These are phyloP conservation scores for Coniosporium apollinis DNA, from an alignment of 495 filamentous ascomycete species.

Conservation along the genomic window DNA sequence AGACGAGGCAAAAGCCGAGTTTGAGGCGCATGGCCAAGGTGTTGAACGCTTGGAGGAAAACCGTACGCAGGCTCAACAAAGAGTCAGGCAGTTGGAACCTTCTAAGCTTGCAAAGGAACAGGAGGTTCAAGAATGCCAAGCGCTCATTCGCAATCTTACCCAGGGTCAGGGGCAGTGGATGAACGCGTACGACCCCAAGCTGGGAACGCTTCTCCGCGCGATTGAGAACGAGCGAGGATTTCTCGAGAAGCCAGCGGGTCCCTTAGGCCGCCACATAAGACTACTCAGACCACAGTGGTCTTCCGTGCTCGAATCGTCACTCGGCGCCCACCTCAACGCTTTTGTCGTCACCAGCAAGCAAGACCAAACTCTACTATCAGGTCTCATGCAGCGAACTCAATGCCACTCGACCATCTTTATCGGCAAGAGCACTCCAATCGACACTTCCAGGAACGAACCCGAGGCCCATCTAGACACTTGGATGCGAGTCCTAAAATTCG, in stretches of 20 bases:
- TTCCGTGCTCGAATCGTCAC: conserved; percentile 55
- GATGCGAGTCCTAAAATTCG: conserved; percentile 60
- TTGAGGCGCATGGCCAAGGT: conserved; percentile 21
- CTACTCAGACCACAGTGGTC: conserved; percentile 71
- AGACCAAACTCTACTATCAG: conserved; percentile 46
- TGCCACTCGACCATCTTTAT: conserved; percentile 52
- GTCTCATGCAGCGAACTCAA: conserved; percentile 41
- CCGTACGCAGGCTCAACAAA: conserved; percentile 24
- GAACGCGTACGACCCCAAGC: conserved; percentile 39
- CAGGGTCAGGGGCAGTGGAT: conserved; percentile 34
- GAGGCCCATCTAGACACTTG: conserved; percentile 55
- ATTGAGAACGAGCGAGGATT: conserved; percentile 56
- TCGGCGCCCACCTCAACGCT: conserved; percentile 45
- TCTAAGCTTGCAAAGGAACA: conserved; percentile 10
- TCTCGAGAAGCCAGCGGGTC: conserved; percentile 57
- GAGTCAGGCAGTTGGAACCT: conserved; percentile 16
- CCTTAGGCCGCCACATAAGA: conserved; percentile 59
- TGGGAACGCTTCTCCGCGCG: conserved; percentile 44
- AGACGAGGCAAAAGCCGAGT: conserved; percentile 24
- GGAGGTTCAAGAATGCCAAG: conserved; percentile 30
- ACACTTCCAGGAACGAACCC: conserved; percentile 54
- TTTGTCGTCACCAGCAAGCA: conserved; percentile 67
- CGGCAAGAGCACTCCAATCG: conserved; percentile 37
- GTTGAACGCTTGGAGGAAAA: conserved; percentile 19
- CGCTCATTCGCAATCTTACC: conserved; percentile 29